phyloP scores from a whole-genome alignment of 2,329 filamentous ascomycete genomes.

The Penicillium glabrum region DNA sequence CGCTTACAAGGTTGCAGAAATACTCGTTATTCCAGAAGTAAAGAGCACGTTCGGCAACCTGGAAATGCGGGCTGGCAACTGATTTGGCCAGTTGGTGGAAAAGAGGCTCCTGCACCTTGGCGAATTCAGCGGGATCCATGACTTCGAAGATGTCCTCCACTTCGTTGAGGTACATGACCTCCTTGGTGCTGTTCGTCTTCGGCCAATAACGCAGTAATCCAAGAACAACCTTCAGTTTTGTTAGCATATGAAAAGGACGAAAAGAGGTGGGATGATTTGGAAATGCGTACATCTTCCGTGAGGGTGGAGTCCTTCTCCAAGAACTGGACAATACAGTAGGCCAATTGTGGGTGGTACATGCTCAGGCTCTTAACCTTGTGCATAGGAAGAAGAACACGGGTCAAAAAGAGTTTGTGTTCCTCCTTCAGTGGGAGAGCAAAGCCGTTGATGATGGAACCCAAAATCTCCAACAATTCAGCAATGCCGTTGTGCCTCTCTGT shows the following conservation, averaged over 20 bases:
- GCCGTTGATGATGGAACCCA: constrained; percentile 98
- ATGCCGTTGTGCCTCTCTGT: constrained; percentile 98
- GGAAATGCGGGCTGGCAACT: constrained; percentile 96
- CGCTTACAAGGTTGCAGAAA: constrained; percentile 98
- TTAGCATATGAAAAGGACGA: constrained; percentile 1
- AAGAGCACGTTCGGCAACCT: constrained; percentile 92
- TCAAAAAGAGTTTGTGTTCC: constrained; percentile 97
- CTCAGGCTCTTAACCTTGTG: constrained; percentile 99
- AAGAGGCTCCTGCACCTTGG: constrained; percentile 95
- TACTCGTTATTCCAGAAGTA: constrained; percentile 99
- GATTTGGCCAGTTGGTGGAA: constrained; percentile 98
- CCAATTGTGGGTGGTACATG: constrained; percentile 99
- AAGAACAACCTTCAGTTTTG: constrained; percentile 72
- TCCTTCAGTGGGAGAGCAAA: constrained; percentile 96
- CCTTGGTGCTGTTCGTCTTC: constrained; percentile 98
- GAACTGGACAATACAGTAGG: constrained; percentile 99
- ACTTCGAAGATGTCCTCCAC: constrained; percentile 99
- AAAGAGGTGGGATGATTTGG: not conserved
- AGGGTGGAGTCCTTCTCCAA: constrained; percentile 95
- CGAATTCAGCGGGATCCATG: constrained; percentile 98
- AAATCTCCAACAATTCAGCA: constrained; percentile 90
- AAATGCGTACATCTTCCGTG: constrained; percentile 78
- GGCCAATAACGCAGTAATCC: constrained; percentile 96
- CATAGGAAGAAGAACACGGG: constrained; percentile 83
- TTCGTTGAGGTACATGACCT: constrained; percentile 99